phyloP scores from a whole-genome alignment of 1,284 basidiomycete genomes.

The Trametes pubescens region DNA sequence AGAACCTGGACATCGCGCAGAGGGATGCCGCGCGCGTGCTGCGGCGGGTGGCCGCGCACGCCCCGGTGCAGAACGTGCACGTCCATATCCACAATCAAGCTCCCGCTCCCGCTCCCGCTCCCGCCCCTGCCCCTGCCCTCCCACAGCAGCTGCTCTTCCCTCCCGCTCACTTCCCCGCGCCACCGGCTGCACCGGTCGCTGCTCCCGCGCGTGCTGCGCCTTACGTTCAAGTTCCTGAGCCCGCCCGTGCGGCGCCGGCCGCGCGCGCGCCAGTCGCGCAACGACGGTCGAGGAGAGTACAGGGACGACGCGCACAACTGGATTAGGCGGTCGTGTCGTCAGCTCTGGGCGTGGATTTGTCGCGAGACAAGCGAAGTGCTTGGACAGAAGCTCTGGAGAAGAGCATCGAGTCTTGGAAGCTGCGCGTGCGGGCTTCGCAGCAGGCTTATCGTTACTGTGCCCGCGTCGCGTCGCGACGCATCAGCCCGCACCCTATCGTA shows the following conservation, averaged over 20 bases:
- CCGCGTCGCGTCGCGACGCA: slow-evolving; percentile 4
- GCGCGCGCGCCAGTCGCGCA: neutral
- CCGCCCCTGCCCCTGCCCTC: neutral
- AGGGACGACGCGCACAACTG: neutral
- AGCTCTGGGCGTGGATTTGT: neutral
- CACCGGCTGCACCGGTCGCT: neutral
- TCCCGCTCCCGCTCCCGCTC: neutral
- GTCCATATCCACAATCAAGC: slow-evolving; percentile 24
- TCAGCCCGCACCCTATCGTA: slow-evolving; percentile 3
- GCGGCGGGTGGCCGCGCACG: neutral
- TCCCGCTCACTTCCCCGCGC: neutral
- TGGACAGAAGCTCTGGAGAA: too few species aligned
- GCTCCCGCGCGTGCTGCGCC: neutral
- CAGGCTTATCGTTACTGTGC: neutral
- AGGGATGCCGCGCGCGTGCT: neutral
- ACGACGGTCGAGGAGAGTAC: slow-evolving; percentile 11
- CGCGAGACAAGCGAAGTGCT: neutral
- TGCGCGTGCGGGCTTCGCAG: slow-evolving; percentile 12
- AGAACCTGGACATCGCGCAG: neutral
- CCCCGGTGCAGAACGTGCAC: slow-evolving; percentile 25
- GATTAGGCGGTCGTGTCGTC: neutral
- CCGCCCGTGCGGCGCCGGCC: neutral
- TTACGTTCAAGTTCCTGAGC: neutral
- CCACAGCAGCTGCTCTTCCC: neutral
- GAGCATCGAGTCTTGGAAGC: slow-evolving; percentile 2